Percentiles rank a stretch among this genome's conserved stretches.
phyloP scores from a whole-genome alignment of 2,329 filamentous ascomycete species.

The Ascochyta lentis region DNA sequence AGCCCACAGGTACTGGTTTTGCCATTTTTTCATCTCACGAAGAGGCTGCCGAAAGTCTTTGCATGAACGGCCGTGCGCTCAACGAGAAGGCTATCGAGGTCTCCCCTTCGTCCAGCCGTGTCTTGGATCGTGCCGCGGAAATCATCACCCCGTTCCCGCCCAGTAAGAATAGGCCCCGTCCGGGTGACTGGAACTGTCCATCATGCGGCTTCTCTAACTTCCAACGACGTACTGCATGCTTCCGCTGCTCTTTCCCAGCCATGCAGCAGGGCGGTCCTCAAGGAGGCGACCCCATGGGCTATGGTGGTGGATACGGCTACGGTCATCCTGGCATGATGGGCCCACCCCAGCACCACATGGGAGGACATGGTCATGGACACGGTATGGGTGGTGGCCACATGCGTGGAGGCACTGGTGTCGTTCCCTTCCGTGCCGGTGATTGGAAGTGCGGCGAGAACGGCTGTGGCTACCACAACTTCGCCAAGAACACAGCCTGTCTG shows the following conservation, averaged over 20 bases:
- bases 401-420: slow-evolving; percentile 80
- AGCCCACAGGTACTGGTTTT: slow-evolving; percentile 98
- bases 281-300: slow-evolving; percentile 72
- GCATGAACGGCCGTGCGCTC: slow-evolving; percentile 97
- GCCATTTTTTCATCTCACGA: slow-evolving; percentile 86
- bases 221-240: slow-evolving; percentile 96
- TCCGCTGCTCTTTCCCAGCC: slow-evolving; percentile 98
- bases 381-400: slow-evolving; percentile 61
- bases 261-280: slow-evolving; percentile 75
- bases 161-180: slow-evolving; percentile 96
- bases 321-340: slow-evolving; percentile 68
- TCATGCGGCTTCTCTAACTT: slow-evolving; percentile 99
- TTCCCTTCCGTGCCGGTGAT: slow-evolving; percentile 96
- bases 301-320: slow-evolving; percentile 52
- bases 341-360: slow-evolving; percentile 71
- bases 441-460: slow-evolving; percentile 99
- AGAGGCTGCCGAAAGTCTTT: slow-evolving; percentile 94
- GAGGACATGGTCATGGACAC: slow-evolving; percentile 59
- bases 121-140: slow-evolving; percentile 92
- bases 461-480: slow-evolving; percentile 98
- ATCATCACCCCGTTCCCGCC: slow-evolving; percentile 97
- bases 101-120: slow-evolving; percentile 94
- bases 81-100: slow-evolving; percentile 99
- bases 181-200: slow-evolving; percentile 98
- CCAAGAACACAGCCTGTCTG: slow-evolving; percentile 98